Evolutionary conservation across 163 green algal species (phyloP), one percentile per base, ranked within the genome.

Genomic region (Coccomyxa subellipsoidea): DNA sequence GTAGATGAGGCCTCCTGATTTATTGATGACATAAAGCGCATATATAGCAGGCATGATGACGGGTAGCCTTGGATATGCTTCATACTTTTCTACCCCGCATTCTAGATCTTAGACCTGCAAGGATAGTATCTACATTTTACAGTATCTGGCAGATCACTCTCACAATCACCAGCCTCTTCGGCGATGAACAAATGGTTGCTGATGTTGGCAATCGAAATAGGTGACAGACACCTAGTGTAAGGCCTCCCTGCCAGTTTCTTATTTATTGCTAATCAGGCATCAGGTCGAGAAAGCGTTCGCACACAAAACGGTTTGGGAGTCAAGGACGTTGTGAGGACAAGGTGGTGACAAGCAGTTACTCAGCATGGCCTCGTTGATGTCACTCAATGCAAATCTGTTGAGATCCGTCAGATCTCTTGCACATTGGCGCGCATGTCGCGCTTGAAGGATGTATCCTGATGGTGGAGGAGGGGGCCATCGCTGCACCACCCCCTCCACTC

Each of bases 11-110:
- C 94, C 94, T 23, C 94, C 94, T 27, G 91, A 96, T 85, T 98
- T 98, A 88, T 97, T 98, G 86, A 98, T 94, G 38, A 98, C 86
- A 71, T 95, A 97, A 0, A 98, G 59, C 0, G 93, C 90, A 80
- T 89, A 91, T 7, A 91, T 37, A 78, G 81, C 81, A 29, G 84
- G 84, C 84, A 88, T 88, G 21, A 12, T 59, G 47, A 59, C 47
- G n/a, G n/a, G n/a, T 59, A 27, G 21, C 47, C 23, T 59, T 7
- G 47, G 47, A 18, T 23, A 18, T 59, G 47, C 47, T 18, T 59
- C 47, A 59, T 59, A 7, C 47, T 59, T 18, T 12, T 8, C 47
- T 59, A 27, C 23, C 47, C n/a, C n/a, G n/a, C 47, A 59, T 59
- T 18, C 3, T 23, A 5, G 4, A 27, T 18, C 47, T 59, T 7